These are phyloP conservation scores for Cladosporium velox DNA, from an alignment of 2,329 filamentous ascomycete genomes.

Conservation along the genomic window DNA sequence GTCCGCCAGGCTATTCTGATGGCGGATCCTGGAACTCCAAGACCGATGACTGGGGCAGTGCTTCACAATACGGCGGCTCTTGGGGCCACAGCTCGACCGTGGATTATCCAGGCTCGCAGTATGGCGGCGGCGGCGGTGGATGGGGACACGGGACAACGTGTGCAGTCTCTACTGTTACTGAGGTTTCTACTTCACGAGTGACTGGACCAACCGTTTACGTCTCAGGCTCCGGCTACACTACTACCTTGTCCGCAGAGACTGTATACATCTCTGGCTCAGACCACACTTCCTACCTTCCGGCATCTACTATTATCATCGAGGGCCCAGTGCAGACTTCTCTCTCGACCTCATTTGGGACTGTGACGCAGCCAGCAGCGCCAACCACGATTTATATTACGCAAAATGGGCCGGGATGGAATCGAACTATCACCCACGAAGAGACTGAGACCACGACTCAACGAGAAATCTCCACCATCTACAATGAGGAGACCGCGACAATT, in stretches of 20 bases:
- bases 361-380: constrained; percentile 1
- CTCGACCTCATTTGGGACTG: background rate
- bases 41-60: background rate
- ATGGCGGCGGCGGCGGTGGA: background rate
- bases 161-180: background rate
- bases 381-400: constrained; percentile 7
- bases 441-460: constrained; percentile 8
- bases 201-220: background rate
- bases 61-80: background rate
- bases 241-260: background rate
- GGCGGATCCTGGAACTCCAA: background rate
- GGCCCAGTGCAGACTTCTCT: constrained; percentile 4
- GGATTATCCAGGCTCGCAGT: background rate
- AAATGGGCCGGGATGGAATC: constrained; percentile 2
- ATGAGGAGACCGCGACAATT: constrained; percentile 4
- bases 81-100: constrained; percentile 3
- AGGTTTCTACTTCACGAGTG: background rate
- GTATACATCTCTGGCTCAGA: constrained; percentile 12
- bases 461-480: constrained; percentile 1
- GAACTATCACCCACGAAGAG: constrained; percentile 2
- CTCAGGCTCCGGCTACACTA: background rate
- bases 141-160: constrained; percentile 3
- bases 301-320: background rate
- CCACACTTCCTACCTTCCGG: constrained; percentile 6
- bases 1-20: background rate